A percentile compares a stretch with the other conserved stretches of the same genome.
phyloP scores from a whole-genome alignment of 2,329 filamentous ascomycete genomes.

The Diaporthe helianthi region DNA sequence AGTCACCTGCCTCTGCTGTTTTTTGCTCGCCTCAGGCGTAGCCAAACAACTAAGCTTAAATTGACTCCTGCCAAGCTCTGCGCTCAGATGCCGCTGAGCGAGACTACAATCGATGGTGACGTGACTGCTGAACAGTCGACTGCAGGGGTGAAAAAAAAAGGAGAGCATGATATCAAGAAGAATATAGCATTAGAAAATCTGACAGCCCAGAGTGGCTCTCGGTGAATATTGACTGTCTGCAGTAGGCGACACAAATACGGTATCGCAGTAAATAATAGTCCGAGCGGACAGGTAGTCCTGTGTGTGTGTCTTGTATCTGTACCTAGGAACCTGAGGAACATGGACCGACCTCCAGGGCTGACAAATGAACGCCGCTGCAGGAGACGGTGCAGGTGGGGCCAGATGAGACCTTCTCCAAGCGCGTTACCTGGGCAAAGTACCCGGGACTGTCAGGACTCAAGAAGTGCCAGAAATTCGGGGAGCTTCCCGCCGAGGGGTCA shows the following conservation, averaged over 20 bases:
- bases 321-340: background rate
- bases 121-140: background rate
- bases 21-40: background rate
- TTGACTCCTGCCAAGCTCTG: background rate
- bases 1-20: background rate
- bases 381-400: background rate
- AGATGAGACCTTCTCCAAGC: conserved; percentile 1
- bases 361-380: conserved; percentile 14
- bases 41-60: background rate
- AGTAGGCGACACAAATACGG: background rate
- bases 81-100: background rate
- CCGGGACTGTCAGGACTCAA: background rate
- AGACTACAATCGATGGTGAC: background rate
- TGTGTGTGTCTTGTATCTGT: background rate
- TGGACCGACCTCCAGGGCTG: background rate
- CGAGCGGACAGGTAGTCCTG: background rate
- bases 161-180: background rate
- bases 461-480: conserved; percentile 15
- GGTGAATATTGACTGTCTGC: background rate
- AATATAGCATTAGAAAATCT: background rate
- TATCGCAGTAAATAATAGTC: background rate
- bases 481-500: conserved; percentile 24
- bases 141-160: background rate
- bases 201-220: conserved; percentile 12
- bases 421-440: background rate